Base-by-base conservation (phyloP, 1,284 basidiomycete genomes). In the Moesziomyces aphidis region DNA sequence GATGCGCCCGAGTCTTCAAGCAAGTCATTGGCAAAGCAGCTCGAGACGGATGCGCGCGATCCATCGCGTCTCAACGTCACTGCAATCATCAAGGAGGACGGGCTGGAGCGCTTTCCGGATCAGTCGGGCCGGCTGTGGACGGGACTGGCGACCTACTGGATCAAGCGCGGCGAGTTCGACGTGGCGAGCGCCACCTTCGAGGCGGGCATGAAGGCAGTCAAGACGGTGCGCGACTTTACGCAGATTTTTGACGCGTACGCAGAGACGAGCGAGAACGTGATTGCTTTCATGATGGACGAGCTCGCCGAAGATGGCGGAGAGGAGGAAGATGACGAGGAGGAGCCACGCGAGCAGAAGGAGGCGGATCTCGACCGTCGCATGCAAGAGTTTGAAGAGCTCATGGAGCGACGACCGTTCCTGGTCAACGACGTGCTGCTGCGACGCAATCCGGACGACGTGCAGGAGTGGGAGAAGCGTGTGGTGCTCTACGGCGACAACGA, bases 381-480 rank as follows among this genome's bases (percentile, higher is more conserved):
- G 93, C 91, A 92, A 85, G 91, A 91, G 66, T 97, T 99, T 81
- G 96, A 98, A 85, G 91, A 91, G 58, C 86, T 99, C 72, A 97
- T 97, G 90, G 97, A 99, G 84, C 89, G 95, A 46, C 86, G 97
- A 77, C 97, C 95, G 3, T 99, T 99, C 89, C 88, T 99, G 64
- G 91, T 97, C 57, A 99, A 99, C 83, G 95, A 98, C 78, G 97
- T 99, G 3, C 86, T 99, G 31, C 86, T 99, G 26, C 88, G 97
- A 61, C 88, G 97, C 77, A 99, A 99, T 87, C 93, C 94, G 0
- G 94, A 98, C 81, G 97, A 99, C 80, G 96, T 99, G 0, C 95
- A 97, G 79, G 97, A 99, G 85, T 99, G 97, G 97, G 96, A 98
- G 87, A 99, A 99, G 86, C 88, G 95, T 11, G 90, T 98, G n/a